Evolutionary conservation across 192 early-diverging fungal species (phyloP).

Genomic region (Podila clonocystis): DNA sequence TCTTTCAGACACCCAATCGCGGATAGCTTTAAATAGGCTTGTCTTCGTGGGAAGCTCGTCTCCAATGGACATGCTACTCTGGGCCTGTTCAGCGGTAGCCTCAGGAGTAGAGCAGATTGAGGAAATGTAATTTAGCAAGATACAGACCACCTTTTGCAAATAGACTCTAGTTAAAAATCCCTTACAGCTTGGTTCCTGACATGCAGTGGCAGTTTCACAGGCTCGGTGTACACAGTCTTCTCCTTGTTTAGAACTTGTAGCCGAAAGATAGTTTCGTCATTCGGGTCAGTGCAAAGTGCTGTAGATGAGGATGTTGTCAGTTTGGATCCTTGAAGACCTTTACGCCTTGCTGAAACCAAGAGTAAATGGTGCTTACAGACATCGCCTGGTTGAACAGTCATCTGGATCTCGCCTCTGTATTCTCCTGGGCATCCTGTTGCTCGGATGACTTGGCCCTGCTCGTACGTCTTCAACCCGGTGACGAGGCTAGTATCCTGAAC

Average conservation of each 20-base stretch:
- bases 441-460: constrained; percentile 21
- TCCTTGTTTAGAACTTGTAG: constrained; percentile 31
- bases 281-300: constrained; percentile 18
- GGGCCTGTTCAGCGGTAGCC: too few relatives aligned
- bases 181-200: constrained; percentile 18
- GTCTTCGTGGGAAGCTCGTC: background rate
- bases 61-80: background rate
- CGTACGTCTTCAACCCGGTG: background rate
- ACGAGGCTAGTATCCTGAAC: constrained; percentile 9
- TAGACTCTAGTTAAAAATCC: too few relatives aligned
- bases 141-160: too few relatives aligned
- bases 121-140: too few relatives aligned
- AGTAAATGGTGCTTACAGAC: background rate
- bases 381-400: constrained; percentile 23
- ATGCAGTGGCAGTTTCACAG: constrained; percentile 12
- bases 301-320: background rate
- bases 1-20: background rate
- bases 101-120: too few relatives aligned
- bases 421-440: constrained; percentile 2
- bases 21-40: background rate
- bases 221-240: constrained; percentile 19
- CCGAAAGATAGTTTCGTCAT: constrained; percentile 40
- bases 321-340: background rate
- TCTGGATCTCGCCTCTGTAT: constrained; percentile 14
- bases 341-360: background rate